Evolutionary conservation across 2,329 filamentous ascomycete species (phyloP).

Genomic region (Neonectria faginata): DNA sequence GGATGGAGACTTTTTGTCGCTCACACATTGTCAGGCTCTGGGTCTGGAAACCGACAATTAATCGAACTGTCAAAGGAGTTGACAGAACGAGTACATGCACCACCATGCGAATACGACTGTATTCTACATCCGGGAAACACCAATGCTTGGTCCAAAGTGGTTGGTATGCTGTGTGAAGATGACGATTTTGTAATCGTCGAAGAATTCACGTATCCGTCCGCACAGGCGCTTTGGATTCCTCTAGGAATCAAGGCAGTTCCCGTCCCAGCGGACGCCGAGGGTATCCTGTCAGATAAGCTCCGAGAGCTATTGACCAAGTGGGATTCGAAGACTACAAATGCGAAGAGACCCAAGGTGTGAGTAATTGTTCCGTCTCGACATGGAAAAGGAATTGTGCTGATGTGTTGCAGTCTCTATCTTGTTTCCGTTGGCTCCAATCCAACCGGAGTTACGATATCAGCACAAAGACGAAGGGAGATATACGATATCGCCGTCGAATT

Average conservation of each 20-base stretch:
- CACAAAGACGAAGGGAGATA: slow-evolving; percentile 67
- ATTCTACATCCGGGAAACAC: slow-evolving; percentile 48
- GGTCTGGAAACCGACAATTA: slow-evolving; percentile 36
- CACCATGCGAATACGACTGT: slow-evolving; percentile 39
- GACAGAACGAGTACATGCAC: slow-evolving; percentile 38
- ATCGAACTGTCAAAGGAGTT: slow-evolving; percentile 34
- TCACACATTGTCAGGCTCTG: slow-evolving; percentile 21
- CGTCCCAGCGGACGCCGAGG: slow-evolving; percentile 43
- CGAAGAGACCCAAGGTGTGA: slow-evolving; percentile 36
- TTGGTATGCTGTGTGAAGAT: slow-evolving; percentile 46
- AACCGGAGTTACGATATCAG: slow-evolving; percentile 73
- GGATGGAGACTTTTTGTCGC: background rate
- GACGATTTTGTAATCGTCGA: slow-evolving; percentile 47
- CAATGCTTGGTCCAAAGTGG: slow-evolving; percentile 49
- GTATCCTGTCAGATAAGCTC: slow-evolving; percentile 39
- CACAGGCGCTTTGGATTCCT: slow-evolving; percentile 48
- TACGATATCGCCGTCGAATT: slow-evolving; percentile 58
- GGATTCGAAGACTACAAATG: slow-evolving; percentile 31
- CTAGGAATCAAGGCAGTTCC: slow-evolving; percentile 43
- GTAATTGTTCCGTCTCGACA: background rate
- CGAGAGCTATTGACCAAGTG: slow-evolving; percentile 39
- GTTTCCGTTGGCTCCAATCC: slow-evolving; percentile 74
- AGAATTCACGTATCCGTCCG: slow-evolving; percentile 48
- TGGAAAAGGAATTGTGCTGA: background rate
- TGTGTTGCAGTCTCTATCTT: slow-evolving; percentile 37